These are phyloP conservation scores for Bombardia bombarda DNA, from an alignment of 495 filamentous ascomycete species.

Conservation along the genomic window DNA sequence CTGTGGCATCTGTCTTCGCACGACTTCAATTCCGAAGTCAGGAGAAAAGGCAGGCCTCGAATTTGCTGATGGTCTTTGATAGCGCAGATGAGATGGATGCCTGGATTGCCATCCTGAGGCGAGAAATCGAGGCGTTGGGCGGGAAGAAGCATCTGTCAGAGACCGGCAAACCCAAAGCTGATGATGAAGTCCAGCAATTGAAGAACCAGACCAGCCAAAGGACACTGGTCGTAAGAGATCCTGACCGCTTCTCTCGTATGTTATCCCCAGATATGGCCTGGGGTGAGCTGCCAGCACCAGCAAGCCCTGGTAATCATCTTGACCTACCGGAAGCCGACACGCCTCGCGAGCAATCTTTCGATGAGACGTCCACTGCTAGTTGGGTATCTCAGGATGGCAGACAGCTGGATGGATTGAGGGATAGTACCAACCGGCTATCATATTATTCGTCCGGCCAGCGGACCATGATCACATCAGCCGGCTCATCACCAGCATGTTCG, in stretches of 20 bases:
- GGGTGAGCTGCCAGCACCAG: constrained; percentile 12
- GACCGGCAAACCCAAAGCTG: constrained; percentile 37
- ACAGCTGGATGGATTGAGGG: constrained; percentile 41
- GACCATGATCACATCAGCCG: constrained; percentile 45
- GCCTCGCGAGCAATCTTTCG: constrained; percentile 21
- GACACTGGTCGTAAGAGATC: constrained; percentile 45
- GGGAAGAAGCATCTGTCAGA: constrained; percentile 59
- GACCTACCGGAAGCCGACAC: constrained; percentile 17
- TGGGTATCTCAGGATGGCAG: constrained; percentile 40
- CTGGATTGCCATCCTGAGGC: constrained; percentile 64
- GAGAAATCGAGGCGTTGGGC: constrained; percentile 60
- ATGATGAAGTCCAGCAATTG: constrained; percentile 27
- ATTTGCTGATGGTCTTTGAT: constrained; percentile 72
- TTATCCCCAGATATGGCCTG: constrained; percentile 27
- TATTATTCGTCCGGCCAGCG: constrained; percentile 53
- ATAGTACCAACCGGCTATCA: constrained; percentile 52
- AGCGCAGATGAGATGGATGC: constrained; percentile 76
- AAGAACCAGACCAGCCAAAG: constrained; percentile 42
- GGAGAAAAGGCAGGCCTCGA: constrained; percentile 54
- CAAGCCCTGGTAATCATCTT: constrained; percentile 12
- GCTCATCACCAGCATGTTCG: constrained; percentile 45
- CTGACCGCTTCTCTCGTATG: constrained; percentile 31
- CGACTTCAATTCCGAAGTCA: constrained; percentile 61
- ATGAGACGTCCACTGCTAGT: constrained; percentile 41
- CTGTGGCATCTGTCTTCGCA: constrained; percentile 56